Percentiles rank a stretch among this genome's conserved stretches.
Evolutionary conservation across 441 rosid genomes (phyloP).

Genomic region (Codiaeum variegatum): DNA sequence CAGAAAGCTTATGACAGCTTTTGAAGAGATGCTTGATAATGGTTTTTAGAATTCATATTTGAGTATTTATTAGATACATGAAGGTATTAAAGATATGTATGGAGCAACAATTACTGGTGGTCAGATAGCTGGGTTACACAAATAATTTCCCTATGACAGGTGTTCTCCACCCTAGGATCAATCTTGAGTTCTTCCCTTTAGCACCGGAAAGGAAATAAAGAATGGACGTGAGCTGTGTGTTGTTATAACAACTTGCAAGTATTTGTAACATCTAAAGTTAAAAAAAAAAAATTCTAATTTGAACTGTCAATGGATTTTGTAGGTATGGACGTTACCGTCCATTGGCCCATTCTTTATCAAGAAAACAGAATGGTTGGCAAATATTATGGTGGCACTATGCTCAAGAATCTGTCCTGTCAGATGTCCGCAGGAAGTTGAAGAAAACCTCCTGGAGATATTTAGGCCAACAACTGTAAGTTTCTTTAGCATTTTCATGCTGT

Average conservation of each 20-base stretch:
- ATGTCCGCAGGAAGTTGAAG: constrained; percentile 69
- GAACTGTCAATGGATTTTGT: constrained; percentile 24
- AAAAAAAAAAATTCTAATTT: background rate
- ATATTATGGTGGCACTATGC: constrained; percentile 91
- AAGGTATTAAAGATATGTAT: too few relatives aligned
- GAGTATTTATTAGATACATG: too few relatives aligned
- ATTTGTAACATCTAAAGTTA: background rate
- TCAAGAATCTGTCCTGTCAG: constrained; percentile 68
- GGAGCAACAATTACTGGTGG: too few relatives aligned
- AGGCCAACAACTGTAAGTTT: constrained; percentile 74
- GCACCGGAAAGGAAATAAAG: background rate
- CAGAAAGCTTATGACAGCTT: too few relatives aligned
- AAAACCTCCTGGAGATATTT: constrained; percentile 89
- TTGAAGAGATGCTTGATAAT: too few relatives aligned
- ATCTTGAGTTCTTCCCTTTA: background rate
- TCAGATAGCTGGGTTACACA: too few relatives aligned
- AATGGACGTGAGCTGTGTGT: background rate
- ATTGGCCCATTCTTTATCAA: constrained; percentile 46
- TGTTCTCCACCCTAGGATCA: too few relatives aligned
- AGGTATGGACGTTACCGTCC: constrained; percentile 98
- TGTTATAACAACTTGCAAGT: background rate
- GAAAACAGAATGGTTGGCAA: constrained; percentile 76
- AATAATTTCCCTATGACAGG: too few relatives aligned
- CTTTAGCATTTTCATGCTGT: constrained; percentile 9
- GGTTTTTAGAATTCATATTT: too few relatives aligned